phyloP scores from a whole-genome alignment of 495 filamentous ascomycete genomes.

The Talaromyces trachyspermus region DNA sequence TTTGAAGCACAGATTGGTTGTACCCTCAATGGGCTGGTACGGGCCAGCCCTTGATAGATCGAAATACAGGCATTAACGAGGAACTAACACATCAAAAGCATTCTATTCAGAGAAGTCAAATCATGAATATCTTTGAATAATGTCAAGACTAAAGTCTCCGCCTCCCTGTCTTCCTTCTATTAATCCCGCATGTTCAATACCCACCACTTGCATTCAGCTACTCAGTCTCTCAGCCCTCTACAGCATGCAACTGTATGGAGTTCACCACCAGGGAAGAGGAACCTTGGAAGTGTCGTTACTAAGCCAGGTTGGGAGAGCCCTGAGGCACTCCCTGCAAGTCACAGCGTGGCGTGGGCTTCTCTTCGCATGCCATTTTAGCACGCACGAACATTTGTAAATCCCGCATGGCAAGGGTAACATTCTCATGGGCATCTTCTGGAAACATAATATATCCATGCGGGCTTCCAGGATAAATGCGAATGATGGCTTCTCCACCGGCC shows the following conservation, averaged over 20 bases:
- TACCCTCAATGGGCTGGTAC: slow-evolving; percentile 1
- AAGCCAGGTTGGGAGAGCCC: slow-evolving; percentile 1
- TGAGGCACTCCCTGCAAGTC: slow-evolving; percentile 6
- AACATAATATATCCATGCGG: slow-evolving; percentile 41
- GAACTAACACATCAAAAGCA: slow-evolving; percentile 4
- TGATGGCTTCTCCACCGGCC: slow-evolving; percentile 38
- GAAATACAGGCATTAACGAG: slow-evolving; percentile 3
- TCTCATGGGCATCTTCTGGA: slow-evolving; percentile 9
- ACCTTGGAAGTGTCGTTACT: not conserved
- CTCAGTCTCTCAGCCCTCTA: not conserved
- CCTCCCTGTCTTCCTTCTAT: slow-evolving; percentile 3
- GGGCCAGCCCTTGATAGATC: not conserved
- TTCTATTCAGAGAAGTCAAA: slow-evolving; percentile 6
- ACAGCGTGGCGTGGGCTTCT: slow-evolving; percentile 3
- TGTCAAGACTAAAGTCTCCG: slow-evolving; percentile 5
- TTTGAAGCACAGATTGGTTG: slow-evolving; percentile 5
- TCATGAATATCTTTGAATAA: slow-evolving; percentile 4
- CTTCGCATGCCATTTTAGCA: slow-evolving; percentile 3
- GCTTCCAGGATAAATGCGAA: slow-evolving; percentile 47
- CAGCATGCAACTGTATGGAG: slow-evolving; percentile 2
- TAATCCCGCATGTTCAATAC: slow-evolving; percentile 2
- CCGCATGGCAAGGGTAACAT: slow-evolving; percentile 2
- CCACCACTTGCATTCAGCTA: slow-evolving; percentile 2
- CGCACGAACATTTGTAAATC: slow-evolving; percentile 6
- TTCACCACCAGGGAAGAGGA: slow-evolving; percentile 2